These are phyloP conservation scores for Trichoderma sp. DNA, from an alignment of 2,329 filamentous ascomycete genomes.

Conservation along the genomic window DNA sequence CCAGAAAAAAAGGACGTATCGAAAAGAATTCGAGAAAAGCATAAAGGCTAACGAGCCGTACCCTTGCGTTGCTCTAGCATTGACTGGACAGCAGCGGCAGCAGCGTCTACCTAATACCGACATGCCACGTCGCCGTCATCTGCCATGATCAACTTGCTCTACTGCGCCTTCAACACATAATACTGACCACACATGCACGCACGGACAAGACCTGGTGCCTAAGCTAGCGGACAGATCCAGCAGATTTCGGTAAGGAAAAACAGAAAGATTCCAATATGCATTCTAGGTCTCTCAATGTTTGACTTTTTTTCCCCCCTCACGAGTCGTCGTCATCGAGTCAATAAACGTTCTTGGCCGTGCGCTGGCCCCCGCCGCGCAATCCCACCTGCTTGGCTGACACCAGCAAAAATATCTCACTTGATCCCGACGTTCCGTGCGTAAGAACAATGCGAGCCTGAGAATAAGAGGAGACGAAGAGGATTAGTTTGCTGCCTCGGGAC, in stretches of 20 bases:
- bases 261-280: neutral
- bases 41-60: neutral
- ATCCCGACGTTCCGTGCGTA: conserved; percentile 18
- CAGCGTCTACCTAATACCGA: conserved; percentile 13
- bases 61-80: neutral
- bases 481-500: neutral
- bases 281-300: neutral
- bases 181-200: neutral
- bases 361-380: neutral
- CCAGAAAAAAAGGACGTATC: neutral
- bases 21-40: neutral
- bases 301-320: neutral
- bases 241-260: neutral
- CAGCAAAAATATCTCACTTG: conserved; percentile 8
- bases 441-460: conserved; percentile 18
- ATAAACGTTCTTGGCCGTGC: neutral
- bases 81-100: neutral
- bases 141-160: neutral
- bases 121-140: conserved; percentile 22
- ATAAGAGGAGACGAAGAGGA: neutral
- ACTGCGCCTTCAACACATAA: neutral
- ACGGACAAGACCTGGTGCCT: conserved; percentile 5
- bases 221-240: conserved; percentile 6
- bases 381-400: conserved; percentile 20
- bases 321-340: conserved; percentile 20